Conservation (phyloP, 306 rosid genomes). For the Alnus rubra region DNA sequence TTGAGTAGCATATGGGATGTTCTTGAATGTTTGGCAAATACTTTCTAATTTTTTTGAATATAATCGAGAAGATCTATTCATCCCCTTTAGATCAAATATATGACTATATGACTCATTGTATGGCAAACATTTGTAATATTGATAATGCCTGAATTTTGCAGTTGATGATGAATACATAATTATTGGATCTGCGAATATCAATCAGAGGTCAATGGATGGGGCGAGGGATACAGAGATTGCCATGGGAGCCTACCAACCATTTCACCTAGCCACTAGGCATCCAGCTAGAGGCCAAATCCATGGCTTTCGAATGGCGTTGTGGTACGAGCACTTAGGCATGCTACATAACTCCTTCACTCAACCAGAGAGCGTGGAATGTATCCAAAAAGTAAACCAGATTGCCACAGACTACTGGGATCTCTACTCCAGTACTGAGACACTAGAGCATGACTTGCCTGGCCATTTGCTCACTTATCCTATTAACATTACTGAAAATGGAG, state of each 20-base stretch:
- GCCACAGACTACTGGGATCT: constrained; percentile 36
- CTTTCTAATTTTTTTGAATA: no score
- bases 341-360: constrained; percentile 36
- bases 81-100: no score
- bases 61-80: no score
- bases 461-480: constrained; percentile 54
- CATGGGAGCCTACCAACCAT: constrained; percentile 61
- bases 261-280: constrained; percentile 32
- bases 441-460: constrained; percentile 40
- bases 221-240: constrained; percentile 53
- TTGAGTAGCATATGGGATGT: no score
- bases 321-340: constrained; percentile 54
- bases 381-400: constrained; percentile 39
- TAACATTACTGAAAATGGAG: constrained; percentile 34
- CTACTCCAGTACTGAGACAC: constrained; percentile 23
- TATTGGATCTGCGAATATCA: constrained; percentile 54
- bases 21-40: no score
- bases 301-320: constrained; percentile 52
- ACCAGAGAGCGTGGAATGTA: constrained; percentile 44
- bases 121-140: neutral
- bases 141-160: constrained; percentile 8
- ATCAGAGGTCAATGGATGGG: constrained; percentile 61
- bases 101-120: no score
- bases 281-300: constrained; percentile 55
- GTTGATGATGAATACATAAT: constrained; percentile 61